These are phyloP conservation scores for Oryza coarctata DNA, from an alignment of 176 grass and related monocot genomes.

Conservation along the genomic window DNA sequence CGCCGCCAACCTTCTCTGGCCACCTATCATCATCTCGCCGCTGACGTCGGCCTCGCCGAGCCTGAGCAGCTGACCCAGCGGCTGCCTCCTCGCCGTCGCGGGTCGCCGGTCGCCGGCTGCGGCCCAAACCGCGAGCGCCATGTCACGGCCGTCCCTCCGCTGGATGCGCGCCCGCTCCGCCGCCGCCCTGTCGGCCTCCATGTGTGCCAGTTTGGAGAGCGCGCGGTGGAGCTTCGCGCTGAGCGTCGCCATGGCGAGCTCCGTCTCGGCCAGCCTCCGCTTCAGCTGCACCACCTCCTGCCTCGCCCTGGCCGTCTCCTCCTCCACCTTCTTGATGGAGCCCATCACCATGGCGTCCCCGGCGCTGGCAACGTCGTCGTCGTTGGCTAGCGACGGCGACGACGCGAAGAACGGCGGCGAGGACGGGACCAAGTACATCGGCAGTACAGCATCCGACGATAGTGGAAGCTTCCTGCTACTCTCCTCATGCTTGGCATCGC, in stretches of 20 bases:
- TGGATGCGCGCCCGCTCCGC: constrained; percentile 37
- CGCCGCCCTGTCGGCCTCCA: constrained; percentile 57
- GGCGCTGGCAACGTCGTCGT: background rate
- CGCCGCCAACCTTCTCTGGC: background rate
- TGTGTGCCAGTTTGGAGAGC: constrained; percentile 60
- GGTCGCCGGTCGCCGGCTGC: constrained; percentile 2
- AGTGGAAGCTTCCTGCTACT: background rate
- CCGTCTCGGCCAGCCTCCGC: constrained; percentile 62
- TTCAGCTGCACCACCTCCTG: constrained; percentile 66
- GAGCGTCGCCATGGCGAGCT: constrained; percentile 58
- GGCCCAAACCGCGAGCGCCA: constrained; percentile 25
- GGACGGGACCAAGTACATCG: constrained; percentile 54
- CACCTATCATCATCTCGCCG: constrained; percentile 6
- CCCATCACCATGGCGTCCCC: constrained; percentile 37
- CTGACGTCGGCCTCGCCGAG: constrained; percentile 34
- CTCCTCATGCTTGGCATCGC: constrained; percentile 4
- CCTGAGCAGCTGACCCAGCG: constrained; percentile 48
- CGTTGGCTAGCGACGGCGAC: constrained; percentile 40
- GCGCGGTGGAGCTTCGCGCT: constrained; percentile 66
- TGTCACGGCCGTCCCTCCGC: constrained; percentile 4
- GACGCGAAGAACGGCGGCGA: constrained; percentile 55
- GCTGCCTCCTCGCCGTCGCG: background rate
- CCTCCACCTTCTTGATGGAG: constrained; percentile 66
- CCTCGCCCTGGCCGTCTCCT: constrained; percentile 58
- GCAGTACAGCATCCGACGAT: constrained; percentile 1